These are phyloP conservation scores for Moesziomyces aphidis DNA, from an alignment of 1,284 basidiomycete genomes.

Conservation along the genomic window DNA sequence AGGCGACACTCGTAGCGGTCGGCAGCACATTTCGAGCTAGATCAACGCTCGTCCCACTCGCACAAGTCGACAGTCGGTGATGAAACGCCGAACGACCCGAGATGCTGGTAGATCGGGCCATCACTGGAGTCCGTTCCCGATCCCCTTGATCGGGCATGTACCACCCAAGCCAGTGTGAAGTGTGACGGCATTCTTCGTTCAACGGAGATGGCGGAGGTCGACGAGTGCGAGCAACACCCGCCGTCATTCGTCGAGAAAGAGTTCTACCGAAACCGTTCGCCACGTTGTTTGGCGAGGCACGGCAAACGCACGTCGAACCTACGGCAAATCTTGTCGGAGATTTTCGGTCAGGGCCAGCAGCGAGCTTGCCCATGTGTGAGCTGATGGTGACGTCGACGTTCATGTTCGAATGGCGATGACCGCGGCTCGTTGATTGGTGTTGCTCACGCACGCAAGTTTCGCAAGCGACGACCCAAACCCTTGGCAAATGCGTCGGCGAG, in stretches of 20 bases:
- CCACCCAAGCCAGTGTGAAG: not conserved
- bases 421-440: not conserved
- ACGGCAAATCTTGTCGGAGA: not conserved
- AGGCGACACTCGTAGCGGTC: no score
- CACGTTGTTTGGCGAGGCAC: not conserved
- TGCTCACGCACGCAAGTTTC: not conserved
- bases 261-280: slow-evolving; percentile 6
- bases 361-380: not conserved
- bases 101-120: no score
- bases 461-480: not conserved
- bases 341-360: not conserved
- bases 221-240: not conserved
- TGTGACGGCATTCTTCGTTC: not conserved
- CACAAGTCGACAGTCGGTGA: slow-evolving; percentile 5
- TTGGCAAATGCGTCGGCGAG: not conserved
- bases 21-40: not conserved
- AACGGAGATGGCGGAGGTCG: slow-evolving; percentile 8
- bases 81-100: no score
- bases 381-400: not conserved
- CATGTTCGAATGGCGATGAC: not conserved
- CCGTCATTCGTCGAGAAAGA: not conserved
- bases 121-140: no score
- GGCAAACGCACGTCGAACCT: not conserved
- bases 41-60: not conserved
- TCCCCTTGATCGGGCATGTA: not conserved